Conservation (phyloP, 306 rosid genomes). For the Glycine tomentella region DNA sequence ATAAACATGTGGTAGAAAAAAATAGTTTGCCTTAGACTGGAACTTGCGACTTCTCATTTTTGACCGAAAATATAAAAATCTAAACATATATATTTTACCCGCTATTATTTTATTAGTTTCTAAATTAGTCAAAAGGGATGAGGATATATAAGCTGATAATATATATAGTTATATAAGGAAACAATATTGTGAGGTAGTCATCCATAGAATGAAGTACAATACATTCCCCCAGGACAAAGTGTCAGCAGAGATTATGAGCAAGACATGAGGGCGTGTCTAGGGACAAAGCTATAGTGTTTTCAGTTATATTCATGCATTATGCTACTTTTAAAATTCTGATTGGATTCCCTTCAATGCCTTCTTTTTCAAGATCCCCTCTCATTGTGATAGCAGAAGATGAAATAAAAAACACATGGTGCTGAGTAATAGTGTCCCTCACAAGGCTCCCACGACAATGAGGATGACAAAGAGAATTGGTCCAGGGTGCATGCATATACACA, state of each 20-base stretch:
- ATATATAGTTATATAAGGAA: background rate
- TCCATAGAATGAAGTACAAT: conserved; percentile 38
- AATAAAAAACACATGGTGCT: conserved; percentile 54
- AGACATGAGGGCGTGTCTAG: conserved; percentile 39
- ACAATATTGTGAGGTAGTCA: background rate
- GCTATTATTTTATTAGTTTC: background rate
- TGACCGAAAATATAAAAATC: too few species aligned
- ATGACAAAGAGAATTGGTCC: conserved; percentile 46
- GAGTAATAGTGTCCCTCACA: conserved; percentile 64
- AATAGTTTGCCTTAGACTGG: too few species aligned
- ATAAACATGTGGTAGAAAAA: too few species aligned
- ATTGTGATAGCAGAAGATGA: conserved; percentile 23
- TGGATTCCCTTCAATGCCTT: conserved; percentile 48
- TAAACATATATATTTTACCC: too few species aligned
- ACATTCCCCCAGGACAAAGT: conserved; percentile 61
- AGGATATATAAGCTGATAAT: background rate
- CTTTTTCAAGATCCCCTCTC: background rate
- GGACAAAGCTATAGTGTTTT: conserved; percentile 26
- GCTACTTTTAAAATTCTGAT: background rate
- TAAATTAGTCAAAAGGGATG: background rate
- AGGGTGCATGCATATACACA: conserved; percentile 56
- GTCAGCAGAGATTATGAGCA: conserved; percentile 35
- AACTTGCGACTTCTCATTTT: too few species aligned
- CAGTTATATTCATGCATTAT: conserved; percentile 49
- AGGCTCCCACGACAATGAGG: background rate